Evolutionary conservation across 805 yeast genomes (phyloP), one percentile per base, ranked within the genome.

Genomic region (Wickerhamomyces ciferrii): DNA sequence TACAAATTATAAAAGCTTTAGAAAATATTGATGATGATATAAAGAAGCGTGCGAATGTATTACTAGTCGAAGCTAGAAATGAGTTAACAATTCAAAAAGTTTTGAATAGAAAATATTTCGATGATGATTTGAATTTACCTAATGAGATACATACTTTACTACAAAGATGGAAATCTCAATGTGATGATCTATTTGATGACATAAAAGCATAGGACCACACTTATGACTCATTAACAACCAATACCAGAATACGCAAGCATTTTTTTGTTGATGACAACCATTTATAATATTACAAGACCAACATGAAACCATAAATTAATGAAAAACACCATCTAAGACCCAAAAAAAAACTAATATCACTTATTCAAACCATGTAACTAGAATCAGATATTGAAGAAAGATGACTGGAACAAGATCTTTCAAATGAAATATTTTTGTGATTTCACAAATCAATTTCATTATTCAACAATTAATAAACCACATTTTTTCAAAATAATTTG

Each of bases 71-170:
- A 35, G 85, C 84, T 1, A 60, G 71, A 23, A 46, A 55, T 14
- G 94, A 86, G 44, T 67, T 89, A 20, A 69, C 70, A 34, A 83
- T 86, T 14, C 64, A 71, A n/a, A 76, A 72, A 42, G 75, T 88
- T 1, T 69, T 89, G 42, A 72, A 75, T 42, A 68, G 68, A 31
- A 60, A 69, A 43, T 76, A 78, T 55, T 89, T 85, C 56, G 35
- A 43, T 5, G 68, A 64, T 0, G 69, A 78, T 19, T 62, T 81
- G 44, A 65, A 74, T 20, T 54, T 77, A 10, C 41, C 29, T 9
- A 54, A 57, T 18, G 63, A 48, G 8, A 36, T 43, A 7, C 77
- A 72, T 53, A 69, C 70, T 4, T 47, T 78, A 19, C 48, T 84
- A 5, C 48, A 50, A 1, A 64, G 70, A 44, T 83, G 88, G 87